phyloP scores from a whole-genome alignment of 768 basidiomycete species.

The Amanita inopinata region DNA sequence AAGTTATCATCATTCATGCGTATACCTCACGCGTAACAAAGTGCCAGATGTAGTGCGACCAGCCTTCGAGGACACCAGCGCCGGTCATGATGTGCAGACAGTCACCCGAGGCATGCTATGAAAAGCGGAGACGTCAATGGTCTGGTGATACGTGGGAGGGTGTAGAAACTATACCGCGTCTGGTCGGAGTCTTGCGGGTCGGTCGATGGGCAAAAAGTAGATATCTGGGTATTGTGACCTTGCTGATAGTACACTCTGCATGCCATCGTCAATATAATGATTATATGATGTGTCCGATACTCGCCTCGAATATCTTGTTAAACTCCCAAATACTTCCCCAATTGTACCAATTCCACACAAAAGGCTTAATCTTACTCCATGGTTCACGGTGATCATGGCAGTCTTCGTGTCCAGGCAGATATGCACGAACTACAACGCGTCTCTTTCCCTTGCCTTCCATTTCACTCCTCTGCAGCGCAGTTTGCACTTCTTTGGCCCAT shows the following conservation, averaged over 20 bases:
- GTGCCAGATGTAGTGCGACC: constrained; percentile 42
- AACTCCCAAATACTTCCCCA: constrained; percentile 53
- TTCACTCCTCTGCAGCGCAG: constrained; percentile 26
- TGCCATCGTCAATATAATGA: constrained; percentile 1
- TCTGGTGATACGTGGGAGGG: neutral
- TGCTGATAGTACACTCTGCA: constrained; percentile 30
- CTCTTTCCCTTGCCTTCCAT: constrained; percentile 18
- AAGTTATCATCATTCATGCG: neutral
- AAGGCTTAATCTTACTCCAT: constrained; percentile 35
- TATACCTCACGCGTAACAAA: constrained; percentile 23
- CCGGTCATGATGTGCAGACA: constrained; percentile 41
- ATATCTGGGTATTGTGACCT: constrained; percentile 38
- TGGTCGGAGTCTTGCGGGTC: constrained; percentile 51
- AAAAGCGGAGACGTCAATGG: neutral
- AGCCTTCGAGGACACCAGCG: constrained; percentile 39
- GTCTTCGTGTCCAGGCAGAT: constrained; percentile 57
- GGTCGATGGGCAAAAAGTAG: constrained; percentile 50
- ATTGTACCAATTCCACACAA: constrained; percentile 46
- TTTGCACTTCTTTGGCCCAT: constrained; percentile 47
- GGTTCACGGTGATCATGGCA: constrained; percentile 42
- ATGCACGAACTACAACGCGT: constrained; percentile 49
- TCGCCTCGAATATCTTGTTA: constrained; percentile 51
- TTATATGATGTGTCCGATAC: constrained; percentile 9
- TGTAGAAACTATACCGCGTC: constrained; percentile 41
- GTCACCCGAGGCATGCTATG: constrained; percentile 32